Base-by-base conservation (phyloP, 2,329 filamentous ascomycete genomes). In the Esteya vermicola region DNA sequence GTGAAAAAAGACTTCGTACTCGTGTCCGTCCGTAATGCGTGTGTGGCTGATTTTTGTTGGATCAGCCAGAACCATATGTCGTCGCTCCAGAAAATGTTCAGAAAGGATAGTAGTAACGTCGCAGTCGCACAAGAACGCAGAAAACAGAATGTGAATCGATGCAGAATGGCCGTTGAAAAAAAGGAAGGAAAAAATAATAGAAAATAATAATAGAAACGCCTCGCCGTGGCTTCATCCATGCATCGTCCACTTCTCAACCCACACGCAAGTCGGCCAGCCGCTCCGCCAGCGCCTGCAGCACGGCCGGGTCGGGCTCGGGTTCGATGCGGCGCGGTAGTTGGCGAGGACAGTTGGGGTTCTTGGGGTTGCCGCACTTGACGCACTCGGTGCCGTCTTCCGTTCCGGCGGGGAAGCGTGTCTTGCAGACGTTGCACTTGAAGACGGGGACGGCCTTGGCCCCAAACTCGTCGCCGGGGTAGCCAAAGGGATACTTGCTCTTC, bases 381-480 rank as follows among this genome's bases (percentile, higher is more conserved):
- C 81, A 85, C 27, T 59, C 58, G 6, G 64, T 64, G 7, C 68
- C 68, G 32, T 73, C 62, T 4, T 67, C 59, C 2, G 69, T 63
- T 19, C 62, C 56, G 2, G 60, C 53, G 0, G 67, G 65, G 54
- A 75, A 81, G 31, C 72, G 63, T 16, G 66, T 65, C 52, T 67
- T 65, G 61, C 81, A 86, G 39, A 67, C 60, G 48, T 77, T 69
- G 56, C 81, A 85, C 25, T 64, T 63, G 52, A 71, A 72, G 39
- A 71, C 63, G 20, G 68, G 66, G 27, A 66, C 59, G 44, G 68
- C 65, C 43, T 59, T 67, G 4, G 59, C 57, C 2, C 70, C 70
- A 38, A 70, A 73, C 27, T 61, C 68, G 49, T 84, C 79, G 32
- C 78, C 76, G 5, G 78, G 78, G 54, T 83, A 83, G 33, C 78